Evolutionary conservation across 1,139 yeast species (phyloP).

Genomic region (Blastobotrys buckinghamii): DNA sequence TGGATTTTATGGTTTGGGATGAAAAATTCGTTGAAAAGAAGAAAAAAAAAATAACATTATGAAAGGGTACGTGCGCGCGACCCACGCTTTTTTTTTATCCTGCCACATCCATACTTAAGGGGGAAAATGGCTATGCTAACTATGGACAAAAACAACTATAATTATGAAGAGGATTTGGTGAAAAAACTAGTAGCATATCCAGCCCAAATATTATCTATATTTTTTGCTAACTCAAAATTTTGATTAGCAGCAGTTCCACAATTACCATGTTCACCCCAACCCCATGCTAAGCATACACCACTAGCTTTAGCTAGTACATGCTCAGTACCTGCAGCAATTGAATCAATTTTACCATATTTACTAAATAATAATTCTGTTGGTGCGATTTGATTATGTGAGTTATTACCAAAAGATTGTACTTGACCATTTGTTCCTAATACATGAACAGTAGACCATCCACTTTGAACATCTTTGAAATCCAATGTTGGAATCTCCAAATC

Average conservation of each 20-base stretch:
- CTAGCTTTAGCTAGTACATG: conserved; percentile 54
- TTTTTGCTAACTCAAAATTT: conserved; percentile 18
- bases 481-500: conserved; percentile 11
- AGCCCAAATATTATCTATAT: conserved; percentile 1
- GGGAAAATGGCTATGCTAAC: not conserved
- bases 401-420: conserved; percentile 59
- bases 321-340: conserved; percentile 68
- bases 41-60: not conserved
- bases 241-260: conserved; percentile 51
- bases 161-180: not conserved
- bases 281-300: conserved; percentile 64
- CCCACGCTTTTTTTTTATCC: too few relatives aligned
- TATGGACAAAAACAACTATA: too few relatives aligned
- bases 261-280: conserved; percentile 99
- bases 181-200: conserved; percentile 9
- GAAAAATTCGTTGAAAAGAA: not conserved
- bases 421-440: conserved; percentile 26
- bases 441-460: conserved; percentile 87
- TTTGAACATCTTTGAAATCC: conserved; percentile 28
- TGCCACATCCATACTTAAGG: too few relatives aligned
- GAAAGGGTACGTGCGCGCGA: not conserved
- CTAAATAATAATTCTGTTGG: conserved; percentile 8
- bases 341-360: conserved; percentile 7
- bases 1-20: not conserved
- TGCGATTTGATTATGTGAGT: conserved; percentile 65